Evolutionary conservation across 345 rosid genomes (phyloP), one percentile per base, ranked within the genome.

Genomic region (Lepidium didymum): DNA sequence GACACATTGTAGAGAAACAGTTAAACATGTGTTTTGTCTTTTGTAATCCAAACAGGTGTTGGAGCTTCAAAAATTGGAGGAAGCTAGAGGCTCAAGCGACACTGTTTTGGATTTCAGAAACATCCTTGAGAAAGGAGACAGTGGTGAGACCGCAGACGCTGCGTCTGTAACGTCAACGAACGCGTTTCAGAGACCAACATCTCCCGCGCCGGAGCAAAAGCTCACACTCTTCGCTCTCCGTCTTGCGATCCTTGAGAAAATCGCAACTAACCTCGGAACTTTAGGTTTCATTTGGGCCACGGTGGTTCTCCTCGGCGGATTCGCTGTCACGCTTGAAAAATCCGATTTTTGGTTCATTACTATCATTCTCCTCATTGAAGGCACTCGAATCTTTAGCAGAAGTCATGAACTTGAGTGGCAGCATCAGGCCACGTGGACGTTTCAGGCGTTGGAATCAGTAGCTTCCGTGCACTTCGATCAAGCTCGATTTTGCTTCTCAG

Each of bases 351-450:
- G 96, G 98, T 78, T 86, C 67, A 76, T 92, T 65, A 92, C 98
- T 34, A 37, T 86, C 42, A 90, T 89, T 37, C 76, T 90, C 70
- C 69, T 92, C 72, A 84, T 92, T 9, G 98, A 92, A 70, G 91
- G 98, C 8, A 79, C 98, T 4, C 64, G 96, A 12, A 92, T 89
- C 31, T 92, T 86, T 78, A 86, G 98, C 81, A 79, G 96, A 64
- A 90, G 96, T 60, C 96, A 85, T 25, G 96, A 92, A 80, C 91
- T 92, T 4, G 98, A 92, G 70, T 92, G 95, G 96, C 98, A 92
- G 62, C 92, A 87, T 38, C 96, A 92, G 36, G 90, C 90, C 13
- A 90, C 98, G 2, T 87, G 96, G 98, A 80, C 96, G 1, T 87
- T 1, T 29, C 95, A 0, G 88, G 79, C 46, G 88, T 81, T 0